These are phyloP conservation scores for Penicillium verhagenii DNA, from an alignment of 495 filamentous ascomycete genomes.

Conservation along the genomic window DNA sequence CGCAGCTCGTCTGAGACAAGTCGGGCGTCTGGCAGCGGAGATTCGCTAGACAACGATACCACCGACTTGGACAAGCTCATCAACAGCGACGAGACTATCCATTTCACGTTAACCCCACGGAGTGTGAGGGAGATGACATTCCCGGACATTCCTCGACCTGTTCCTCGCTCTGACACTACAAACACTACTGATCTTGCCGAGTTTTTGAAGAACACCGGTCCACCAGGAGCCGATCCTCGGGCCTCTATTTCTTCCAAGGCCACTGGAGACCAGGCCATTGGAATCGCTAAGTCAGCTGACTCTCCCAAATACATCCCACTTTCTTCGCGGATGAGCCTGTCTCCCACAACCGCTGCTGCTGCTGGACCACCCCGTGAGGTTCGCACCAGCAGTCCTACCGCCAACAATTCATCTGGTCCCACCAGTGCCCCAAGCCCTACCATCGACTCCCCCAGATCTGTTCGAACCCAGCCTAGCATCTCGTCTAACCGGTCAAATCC, in stretches of 20 bases:
- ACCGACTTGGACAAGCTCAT: conserved; percentile 82
- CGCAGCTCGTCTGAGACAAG: conserved; percentile 52
- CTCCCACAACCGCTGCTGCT: conserved; percentile 25
- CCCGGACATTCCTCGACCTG: conserved; percentile 42
- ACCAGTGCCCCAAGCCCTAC: conserved; percentile 17
- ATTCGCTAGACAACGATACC: conserved; percentile 47
- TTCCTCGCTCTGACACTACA: conserved; percentile 33
- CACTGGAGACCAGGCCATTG: conserved; percentile 21
- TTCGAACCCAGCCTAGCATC: not conserved
- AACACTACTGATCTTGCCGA: conserved; percentile 40
- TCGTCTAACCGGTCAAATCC: conserved; percentile 17
- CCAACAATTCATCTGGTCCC: conserved; percentile 81
- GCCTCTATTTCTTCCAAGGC: conserved; percentile 28
- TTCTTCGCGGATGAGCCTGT: conserved; percentile 25
- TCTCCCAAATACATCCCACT: conserved; percentile 31
- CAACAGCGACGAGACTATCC: conserved; percentile 85
- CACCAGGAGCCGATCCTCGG: conserved; percentile 27
- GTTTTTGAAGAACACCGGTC: conserved; percentile 36
- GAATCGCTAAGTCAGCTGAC: conserved; percentile 7
- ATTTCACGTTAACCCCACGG: conserved; percentile 89
- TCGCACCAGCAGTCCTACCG: conserved; percentile 64
- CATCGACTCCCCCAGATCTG: conserved; percentile 11
- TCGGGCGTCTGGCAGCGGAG: conserved; percentile 34
- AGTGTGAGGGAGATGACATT: conserved; percentile 80
- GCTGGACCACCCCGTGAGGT: conserved; percentile 62